These are phyloP conservation scores for Trichoderma sp. DNA, from an alignment of 2,329 filamentous ascomycete genomes.

Conservation along the genomic window DNA sequence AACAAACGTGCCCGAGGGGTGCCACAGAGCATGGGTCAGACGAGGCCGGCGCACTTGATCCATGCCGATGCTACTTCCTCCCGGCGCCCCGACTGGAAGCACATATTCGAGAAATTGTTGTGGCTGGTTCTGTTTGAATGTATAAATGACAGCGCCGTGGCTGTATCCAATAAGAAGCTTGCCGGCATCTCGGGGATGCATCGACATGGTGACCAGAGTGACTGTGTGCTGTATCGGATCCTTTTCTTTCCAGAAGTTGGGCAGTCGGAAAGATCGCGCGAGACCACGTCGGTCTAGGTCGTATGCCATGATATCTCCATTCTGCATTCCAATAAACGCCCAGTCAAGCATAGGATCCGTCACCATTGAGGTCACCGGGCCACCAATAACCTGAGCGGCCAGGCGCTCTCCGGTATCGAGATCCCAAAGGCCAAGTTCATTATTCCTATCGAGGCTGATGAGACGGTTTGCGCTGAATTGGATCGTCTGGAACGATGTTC, in stretches of 20 bases:
- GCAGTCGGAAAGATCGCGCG: conserved; percentile 71
- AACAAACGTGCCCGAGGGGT: conserved; percentile 89
- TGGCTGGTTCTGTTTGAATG: conserved; percentile 86
- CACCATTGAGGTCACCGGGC: conserved; percentile 70
- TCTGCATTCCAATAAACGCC: conserved; percentile 80
- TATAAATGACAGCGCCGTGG: conserved; percentile 85
- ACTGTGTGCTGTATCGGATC: conserved; percentile 64
- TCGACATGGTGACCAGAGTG: conserved; percentile 72
- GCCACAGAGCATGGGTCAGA: conserved; percentile 85
- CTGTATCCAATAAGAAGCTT: conserved; percentile 89
- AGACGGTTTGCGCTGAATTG: conserved; percentile 88
- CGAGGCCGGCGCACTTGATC: conserved; percentile 68
- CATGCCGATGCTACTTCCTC: conserved; percentile 68
- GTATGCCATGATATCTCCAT: conserved; percentile 86
- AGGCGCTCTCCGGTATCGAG: conserved; percentile 68
- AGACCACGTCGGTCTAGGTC: conserved; percentile 82
- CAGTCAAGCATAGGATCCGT: conserved; percentile 93
- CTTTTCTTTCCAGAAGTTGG: conserved; percentile 80
- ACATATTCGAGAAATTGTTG: conserved; percentile 81
- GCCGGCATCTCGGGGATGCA: conserved; percentile 91
- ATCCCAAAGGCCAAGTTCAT: conserved; percentile 83
- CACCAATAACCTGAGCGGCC: conserved; percentile 73
- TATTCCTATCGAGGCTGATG: conserved; percentile 79
- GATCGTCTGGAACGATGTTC: conserved; percentile 72
- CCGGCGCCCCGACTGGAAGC: conserved; percentile 77